phyloP scores from a whole-genome alignment of 1,284 basidiomycete species.

The Ganoderma sinense region DNA sequence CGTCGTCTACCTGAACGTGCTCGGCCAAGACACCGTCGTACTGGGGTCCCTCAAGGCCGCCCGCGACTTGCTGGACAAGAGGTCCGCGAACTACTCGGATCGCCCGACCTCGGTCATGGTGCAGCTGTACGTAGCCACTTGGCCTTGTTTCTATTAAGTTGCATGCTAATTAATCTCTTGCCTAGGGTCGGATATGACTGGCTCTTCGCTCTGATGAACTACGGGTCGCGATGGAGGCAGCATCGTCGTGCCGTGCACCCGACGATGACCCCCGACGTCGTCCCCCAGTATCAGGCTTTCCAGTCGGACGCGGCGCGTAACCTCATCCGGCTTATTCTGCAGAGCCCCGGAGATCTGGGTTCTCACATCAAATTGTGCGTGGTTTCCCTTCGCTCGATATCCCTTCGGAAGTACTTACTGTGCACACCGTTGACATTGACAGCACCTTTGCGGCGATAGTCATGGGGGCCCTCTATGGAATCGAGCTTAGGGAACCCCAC shows the following conservation, averaged over 20 bases:
- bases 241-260: conserved; percentile 27
- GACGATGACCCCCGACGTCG: conserved; percentile 14
- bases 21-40: conserved; percentile 68
- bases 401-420: too few species aligned
- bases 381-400: not conserved
- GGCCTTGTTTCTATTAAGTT: too few species aligned
- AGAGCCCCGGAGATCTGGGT: conserved; percentile 16
- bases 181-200: conserved; percentile 20
- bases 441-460: conserved; percentile 41
- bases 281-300: conserved; percentile 14
- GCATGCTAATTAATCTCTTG: too few species aligned
- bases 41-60: conserved; percentile 64
- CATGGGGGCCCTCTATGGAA: conserved; percentile 43
- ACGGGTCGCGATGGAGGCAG: conserved; percentile 24
- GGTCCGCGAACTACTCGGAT: conserved; percentile 71
- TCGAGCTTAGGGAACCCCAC: conserved; percentile 34
- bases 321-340: conserved; percentile 18
- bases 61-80: conserved; percentile 69
- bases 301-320: conserved; percentile 8
- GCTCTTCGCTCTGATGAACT: conserved; percentile 28
- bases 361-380: conserved; percentile 26
- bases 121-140: conserved; percentile 20
- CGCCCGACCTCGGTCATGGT: conserved; percentile 50
- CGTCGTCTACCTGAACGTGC: conserved; percentile 61
- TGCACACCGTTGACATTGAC: not conserved